These are phyloP conservation scores for Malus hybrid DNA, from an alignment of 331 rosid species.

Conservation along the genomic window DNA sequence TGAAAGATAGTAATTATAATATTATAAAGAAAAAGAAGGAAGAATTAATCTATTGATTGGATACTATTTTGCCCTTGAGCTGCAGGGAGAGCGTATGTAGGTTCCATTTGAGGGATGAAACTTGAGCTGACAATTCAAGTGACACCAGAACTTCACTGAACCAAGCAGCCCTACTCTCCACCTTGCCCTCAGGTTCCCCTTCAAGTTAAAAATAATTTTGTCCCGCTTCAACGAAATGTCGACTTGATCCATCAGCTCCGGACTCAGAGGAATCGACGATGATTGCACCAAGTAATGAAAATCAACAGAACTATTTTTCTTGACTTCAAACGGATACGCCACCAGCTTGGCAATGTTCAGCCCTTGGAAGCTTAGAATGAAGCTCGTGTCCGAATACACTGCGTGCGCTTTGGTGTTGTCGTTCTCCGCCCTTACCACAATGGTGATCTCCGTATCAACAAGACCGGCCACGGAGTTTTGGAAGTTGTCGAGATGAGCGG, in stretches of 20 bases:
- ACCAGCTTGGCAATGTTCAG: constrained; percentile 36
- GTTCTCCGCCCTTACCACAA: constrained; percentile 46
- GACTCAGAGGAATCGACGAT: constrained; percentile 44
- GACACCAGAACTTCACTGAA: constrained; percentile 48
- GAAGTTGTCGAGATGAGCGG: constrained; percentile 45
- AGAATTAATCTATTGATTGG: too few relatives aligned
- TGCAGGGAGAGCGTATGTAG: constrained; percentile 44
- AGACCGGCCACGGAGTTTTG: constrained; percentile 37
- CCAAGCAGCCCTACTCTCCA: constrained; percentile 66
- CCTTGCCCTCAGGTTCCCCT: constrained; percentile 41
- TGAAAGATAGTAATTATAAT: not conserved
- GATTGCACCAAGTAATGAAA: constrained; percentile 48
- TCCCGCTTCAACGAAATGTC: constrained; percentile 44
- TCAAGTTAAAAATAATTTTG: constrained; percentile 40
- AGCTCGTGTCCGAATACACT: constrained; percentile 41
- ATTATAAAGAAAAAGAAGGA: too few relatives aligned
- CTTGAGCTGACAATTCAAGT: constrained; percentile 51
- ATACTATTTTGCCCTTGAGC: constrained; percentile 34
- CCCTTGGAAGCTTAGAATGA: constrained; percentile 45
- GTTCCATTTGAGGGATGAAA: constrained; percentile 61
- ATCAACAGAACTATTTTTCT: constrained; percentile 34
- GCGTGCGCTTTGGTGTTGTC: constrained; percentile 73
- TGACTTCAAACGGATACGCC: constrained; percentile 37
- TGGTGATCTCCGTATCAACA: constrained; percentile 41
- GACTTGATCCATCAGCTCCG: constrained; percentile 42